A percentile compares a stretch with the other conserved stretches of the same genome.
These are phyloP conservation scores for Platanthera zijinensis DNA, from an alignment of 106 monocot species.

Conservation along the genomic window DNA sequence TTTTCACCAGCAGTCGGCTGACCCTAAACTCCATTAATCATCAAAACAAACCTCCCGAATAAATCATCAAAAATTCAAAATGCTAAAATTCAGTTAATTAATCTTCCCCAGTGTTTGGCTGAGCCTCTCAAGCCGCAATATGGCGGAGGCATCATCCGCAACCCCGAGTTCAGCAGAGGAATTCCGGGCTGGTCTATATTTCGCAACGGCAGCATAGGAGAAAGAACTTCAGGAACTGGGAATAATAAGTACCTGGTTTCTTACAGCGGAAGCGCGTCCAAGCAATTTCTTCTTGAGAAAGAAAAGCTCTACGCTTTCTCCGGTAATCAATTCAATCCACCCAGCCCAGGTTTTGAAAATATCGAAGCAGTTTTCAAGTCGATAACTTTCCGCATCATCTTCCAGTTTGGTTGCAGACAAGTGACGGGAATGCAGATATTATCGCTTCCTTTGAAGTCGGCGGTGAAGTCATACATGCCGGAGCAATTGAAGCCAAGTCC, in stretches of 20 bases:
- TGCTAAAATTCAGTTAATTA: background rate
- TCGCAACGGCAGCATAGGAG: constrained; percentile 13
- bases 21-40: background rate
- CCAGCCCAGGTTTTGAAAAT: background rate
- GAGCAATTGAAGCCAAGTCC: constrained; percentile 33
- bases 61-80: background rate
- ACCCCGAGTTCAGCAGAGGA: constrained; percentile 45
- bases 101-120: constrained; percentile 42
- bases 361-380: background rate
- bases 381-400: background rate
- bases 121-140: constrained; percentile 58
- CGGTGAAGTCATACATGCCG: constrained; percentile 27
- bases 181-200: constrained; percentile 46
- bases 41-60: background rate
- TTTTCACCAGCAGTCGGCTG: background rate
- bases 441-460: constrained; percentile 31
- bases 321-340: constrained; percentile 24
- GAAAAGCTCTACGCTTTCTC: constrained; percentile 63
- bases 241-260: constrained; percentile 28
- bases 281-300: constrained; percentile 39
- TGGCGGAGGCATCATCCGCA: constrained; percentile 49
- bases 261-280: constrained; percentile 25
- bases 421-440: constrained; percentile 21
- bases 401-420: constrained; percentile 64
- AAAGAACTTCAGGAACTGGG: constrained; percentile 18